Conservation (phyloP, 805 yeast species). For the Cyberlindnera maritima region DNA sequence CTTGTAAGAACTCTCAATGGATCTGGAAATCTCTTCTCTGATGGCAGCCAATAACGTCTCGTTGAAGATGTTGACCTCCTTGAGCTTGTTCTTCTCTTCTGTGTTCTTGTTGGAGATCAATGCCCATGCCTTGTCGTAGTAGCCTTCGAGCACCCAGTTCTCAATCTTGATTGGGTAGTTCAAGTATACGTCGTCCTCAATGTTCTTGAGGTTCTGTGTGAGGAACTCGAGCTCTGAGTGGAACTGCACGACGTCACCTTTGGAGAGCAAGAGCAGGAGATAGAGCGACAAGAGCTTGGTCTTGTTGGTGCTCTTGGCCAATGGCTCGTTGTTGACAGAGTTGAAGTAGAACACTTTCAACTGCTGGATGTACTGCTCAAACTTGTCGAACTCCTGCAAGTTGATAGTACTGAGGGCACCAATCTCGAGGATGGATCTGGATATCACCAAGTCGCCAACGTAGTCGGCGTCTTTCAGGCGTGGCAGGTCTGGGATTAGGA, state of each 20-base stretch:
- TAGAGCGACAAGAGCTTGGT: conserved; percentile 75
- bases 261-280: conserved; percentile 71
- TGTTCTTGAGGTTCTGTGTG: conserved; percentile 38
- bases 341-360: conserved; percentile 73
- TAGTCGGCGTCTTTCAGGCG: conserved; percentile 37
- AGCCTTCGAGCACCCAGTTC: conserved; percentile 94
- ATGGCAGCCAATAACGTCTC: conserved; percentile 74
- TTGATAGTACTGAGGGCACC: conserved; percentile 82
- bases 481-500: conserved; percentile 63
- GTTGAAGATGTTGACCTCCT: conserved; percentile 78
- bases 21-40: conserved; percentile 80
- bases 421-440: conserved; percentile 81
- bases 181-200: conserved; percentile 67
- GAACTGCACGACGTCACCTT: conserved; percentile 82
- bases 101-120: conserved; percentile 26
- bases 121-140: conserved; percentile 67
- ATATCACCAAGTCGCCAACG: conserved; percentile 67
- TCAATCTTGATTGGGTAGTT: conserved; percentile 87
- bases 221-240: conserved; percentile 85
- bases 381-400: conserved; percentile 55
- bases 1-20: conserved; percentile 76
- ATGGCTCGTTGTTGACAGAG: conserved; percentile 29
- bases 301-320: conserved; percentile 53
- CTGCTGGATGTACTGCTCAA: conserved; percentile 64
- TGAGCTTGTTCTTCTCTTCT: conserved; percentile 39